Evolutionary conservation across 805 yeast species (phyloP).

Genomic region (Kodamaea neixiangensis): DNA sequence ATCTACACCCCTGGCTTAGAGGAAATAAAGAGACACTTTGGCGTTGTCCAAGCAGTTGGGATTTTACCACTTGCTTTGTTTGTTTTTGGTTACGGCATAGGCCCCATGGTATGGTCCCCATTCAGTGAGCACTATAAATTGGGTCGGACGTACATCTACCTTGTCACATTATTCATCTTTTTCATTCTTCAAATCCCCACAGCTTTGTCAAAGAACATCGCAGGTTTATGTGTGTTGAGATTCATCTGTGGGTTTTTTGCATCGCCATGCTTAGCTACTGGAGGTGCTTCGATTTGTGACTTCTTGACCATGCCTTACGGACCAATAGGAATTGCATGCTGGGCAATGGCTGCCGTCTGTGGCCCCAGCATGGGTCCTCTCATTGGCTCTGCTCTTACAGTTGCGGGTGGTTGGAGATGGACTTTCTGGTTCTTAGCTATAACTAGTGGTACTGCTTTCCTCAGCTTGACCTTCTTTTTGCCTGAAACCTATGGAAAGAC

Average conservation of each 20-base stretch:
- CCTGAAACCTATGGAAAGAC: constrained; percentile 54
- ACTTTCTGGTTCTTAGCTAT: constrained; percentile 53
- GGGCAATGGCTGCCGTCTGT: constrained; percentile 55
- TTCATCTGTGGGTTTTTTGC: constrained; percentile 57
- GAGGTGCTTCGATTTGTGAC: constrained; percentile 60
- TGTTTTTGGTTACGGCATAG: constrained; percentile 62
- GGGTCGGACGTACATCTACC: constrained; percentile 56
- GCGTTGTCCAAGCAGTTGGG: constrained; percentile 46
- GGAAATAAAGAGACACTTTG: constrained; percentile 45
- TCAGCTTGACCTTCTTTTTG: constrained; percentile 36
- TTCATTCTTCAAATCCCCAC: constrained; percentile 56
- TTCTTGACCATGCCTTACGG: constrained; percentile 41
- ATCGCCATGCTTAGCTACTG: constrained; percentile 47
- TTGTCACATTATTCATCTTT: constrained; percentile 48
- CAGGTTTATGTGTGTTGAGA: constrained; percentile 51
- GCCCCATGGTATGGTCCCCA: constrained; percentile 61
- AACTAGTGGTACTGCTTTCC: constrained; percentile 37
- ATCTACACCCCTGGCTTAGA: constrained; percentile 54
- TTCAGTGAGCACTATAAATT: constrained; percentile 54
- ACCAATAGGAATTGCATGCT: constrained; percentile 50
- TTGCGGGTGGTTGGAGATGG: constrained; percentile 53
- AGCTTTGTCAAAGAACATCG: constrained; percentile 52
- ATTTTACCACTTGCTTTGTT: constrained; percentile 54
- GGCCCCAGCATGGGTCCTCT: constrained; percentile 62
- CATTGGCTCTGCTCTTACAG: constrained; percentile 50